Percentiles rank a stretch among this genome's conserved stretches.
Evolutionary conservation across 2,329 filamentous ascomycete genomes (phyloP).

Genomic region (Sphaerulina vaccinii): DNA sequence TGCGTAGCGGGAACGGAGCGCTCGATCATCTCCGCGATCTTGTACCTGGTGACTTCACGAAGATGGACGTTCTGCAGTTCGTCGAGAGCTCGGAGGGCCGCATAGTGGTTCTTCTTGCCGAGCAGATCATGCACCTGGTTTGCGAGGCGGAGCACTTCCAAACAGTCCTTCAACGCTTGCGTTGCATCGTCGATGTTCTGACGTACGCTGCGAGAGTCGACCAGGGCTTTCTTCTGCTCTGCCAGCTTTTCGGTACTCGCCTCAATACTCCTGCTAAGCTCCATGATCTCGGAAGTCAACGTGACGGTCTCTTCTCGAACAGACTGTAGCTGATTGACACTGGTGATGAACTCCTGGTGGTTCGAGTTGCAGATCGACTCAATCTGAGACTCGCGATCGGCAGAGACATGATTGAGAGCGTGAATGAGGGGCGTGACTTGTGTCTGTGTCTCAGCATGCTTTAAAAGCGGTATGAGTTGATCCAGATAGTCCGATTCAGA

Average conservation of each 20-base stretch:
- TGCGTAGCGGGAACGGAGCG: slow-evolving; percentile 92
- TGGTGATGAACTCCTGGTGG: slow-evolving; percentile 92
- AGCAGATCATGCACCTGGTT: slow-evolving; percentile 93
- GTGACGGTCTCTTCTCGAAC: slow-evolving; percentile 88
- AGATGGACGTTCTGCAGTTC: slow-evolving; percentile 96
- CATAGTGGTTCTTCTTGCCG: slow-evolving; percentile 91
- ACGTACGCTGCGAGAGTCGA: slow-evolving; percentile 85
- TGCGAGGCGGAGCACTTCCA: slow-evolving; percentile 87
- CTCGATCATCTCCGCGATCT: slow-evolving; percentile 92
- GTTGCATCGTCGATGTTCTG: slow-evolving; percentile 95
- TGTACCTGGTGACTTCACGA: slow-evolving; percentile 90
- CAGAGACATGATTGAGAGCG: slow-evolving; percentile 76
- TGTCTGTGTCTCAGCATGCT: slow-evolving; percentile 76
- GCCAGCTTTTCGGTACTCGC: slow-evolving; percentile 90
- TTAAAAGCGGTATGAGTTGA: slow-evolving; percentile 89
- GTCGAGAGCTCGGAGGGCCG: slow-evolving; percentile 86
- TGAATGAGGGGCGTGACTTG: slow-evolving; percentile 67
- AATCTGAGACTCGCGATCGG: slow-evolving; percentile 85
- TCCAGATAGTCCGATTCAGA: slow-evolving; percentile 94
- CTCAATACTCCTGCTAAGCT: slow-evolving; percentile 92
- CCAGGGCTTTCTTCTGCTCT: slow-evolving; percentile 88
- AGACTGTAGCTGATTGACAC: slow-evolving; percentile 88
- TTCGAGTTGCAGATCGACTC: slow-evolving; percentile 93
- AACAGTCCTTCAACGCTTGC: slow-evolving; percentile 81
- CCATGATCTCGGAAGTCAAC: slow-evolving; percentile 85